Percentiles rank a stretch among this genome's conserved stretches.
These are phyloP conservation scores for Dunaliella primolecta DNA, from an alignment of 139 green algal genomes.

Conservation along the genomic window DNA sequence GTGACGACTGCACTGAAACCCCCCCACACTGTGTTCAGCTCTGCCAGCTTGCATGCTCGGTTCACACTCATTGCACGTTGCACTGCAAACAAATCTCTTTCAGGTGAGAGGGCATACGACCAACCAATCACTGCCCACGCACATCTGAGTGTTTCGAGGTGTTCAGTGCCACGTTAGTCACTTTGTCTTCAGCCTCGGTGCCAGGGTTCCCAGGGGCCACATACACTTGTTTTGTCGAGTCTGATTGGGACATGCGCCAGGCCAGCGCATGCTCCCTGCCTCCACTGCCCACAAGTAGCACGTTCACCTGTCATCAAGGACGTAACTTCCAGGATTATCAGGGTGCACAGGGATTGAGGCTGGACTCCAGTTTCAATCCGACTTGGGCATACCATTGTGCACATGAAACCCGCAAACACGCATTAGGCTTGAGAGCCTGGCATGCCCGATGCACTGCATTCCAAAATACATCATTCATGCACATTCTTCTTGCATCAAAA, in stretches of 20 bases:
- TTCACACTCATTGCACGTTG: background rate
- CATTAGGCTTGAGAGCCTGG: too few relatives aligned
- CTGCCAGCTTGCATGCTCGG: background rate
- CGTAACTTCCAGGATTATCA: too few relatives aligned
- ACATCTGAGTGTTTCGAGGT: conserved; percentile 47
- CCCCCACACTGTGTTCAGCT: too few relatives aligned
- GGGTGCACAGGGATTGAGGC: too few relatives aligned
- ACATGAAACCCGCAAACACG: too few relatives aligned
- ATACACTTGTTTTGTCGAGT: conserved; percentile 59
- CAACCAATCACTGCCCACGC: too few relatives aligned
- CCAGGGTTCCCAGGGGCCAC: conserved; percentile 84
- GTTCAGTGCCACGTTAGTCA: conserved; percentile 54
- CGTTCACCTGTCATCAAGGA: conserved; percentile 65
- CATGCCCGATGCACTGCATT: too few relatives aligned
- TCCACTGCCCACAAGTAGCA: conserved; percentile 83
- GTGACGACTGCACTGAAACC: too few relatives aligned
- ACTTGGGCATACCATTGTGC: too few relatives aligned
- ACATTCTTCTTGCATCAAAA: too few relatives aligned
- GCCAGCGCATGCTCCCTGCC: conserved; percentile 86
- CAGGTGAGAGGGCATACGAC: background rate
- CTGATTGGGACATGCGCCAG: conserved; percentile 82
- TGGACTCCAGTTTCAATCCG: too few relatives aligned
- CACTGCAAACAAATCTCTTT: background rate
- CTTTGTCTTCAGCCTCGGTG: conserved; percentile 60
- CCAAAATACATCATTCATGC: too few relatives aligned